Conservation (phyloP, 2,329 filamentous ascomycete genomes). For the Botrytis pseudocinerea region DNA sequence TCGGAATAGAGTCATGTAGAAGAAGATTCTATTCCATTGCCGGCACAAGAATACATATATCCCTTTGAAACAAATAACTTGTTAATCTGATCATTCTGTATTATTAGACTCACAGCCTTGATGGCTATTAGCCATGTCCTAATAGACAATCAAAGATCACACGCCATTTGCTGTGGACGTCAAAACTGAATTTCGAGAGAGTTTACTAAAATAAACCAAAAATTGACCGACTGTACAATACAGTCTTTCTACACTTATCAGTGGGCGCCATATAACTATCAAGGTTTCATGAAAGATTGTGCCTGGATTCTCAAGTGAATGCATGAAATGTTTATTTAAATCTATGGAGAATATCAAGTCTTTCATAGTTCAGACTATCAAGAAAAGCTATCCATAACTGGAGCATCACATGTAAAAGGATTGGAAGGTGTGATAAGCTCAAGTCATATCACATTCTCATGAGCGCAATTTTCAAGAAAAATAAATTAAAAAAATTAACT, state of each 20-base stretch:
- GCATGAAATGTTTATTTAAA: not conserved
- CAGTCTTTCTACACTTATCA: not conserved
- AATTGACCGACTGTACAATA: too few relatives aligned
- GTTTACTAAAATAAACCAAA: too few relatives aligned
- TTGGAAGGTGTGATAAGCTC: not conserved
- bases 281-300: not conserved
- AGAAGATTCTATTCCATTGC: too few relatives aligned
- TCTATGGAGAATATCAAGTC: not conserved
- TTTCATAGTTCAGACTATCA: not conserved
- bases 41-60: too few relatives aligned
- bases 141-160: too few relatives aligned
- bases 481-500: not conserved
- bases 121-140: too few relatives aligned
- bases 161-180: too few relatives aligned
- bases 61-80: too few relatives aligned
- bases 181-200: too few relatives aligned
- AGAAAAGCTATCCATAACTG: rapidly evolving
- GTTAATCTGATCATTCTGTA: too few relatives aligned
- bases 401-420: not conserved
- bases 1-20: too few relatives aligned
- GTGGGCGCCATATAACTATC: not conserved
- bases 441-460: not conserved
- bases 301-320: not conserved
- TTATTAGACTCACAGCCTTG: too few relatives aligned
- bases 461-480: not conserved